Conservation (phyloP, 2,329 filamentous ascomycete genomes). For the Calonectria pseudoturangicola region DNA sequence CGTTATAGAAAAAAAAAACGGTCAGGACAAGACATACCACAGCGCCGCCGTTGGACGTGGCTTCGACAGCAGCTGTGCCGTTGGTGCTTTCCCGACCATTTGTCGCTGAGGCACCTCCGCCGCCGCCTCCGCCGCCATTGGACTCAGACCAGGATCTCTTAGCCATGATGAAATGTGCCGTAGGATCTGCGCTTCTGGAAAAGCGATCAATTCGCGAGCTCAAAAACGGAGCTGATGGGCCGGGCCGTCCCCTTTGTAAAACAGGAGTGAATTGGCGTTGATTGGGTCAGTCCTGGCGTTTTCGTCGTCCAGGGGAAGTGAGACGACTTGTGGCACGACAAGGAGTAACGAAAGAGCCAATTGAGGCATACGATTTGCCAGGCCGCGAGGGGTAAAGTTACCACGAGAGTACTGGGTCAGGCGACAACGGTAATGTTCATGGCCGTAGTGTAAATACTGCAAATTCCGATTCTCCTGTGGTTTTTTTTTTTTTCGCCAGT, state of each 20-base stretch:
- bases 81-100: conserved; percentile 44
- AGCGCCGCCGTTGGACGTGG: conserved; percentile 21
- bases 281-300: conserved; percentile 24
- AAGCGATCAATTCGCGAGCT: conserved; percentile 20
- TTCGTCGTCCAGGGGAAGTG: conserved; percentile 32
- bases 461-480: not conserved
- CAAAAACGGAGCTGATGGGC: not conserved
- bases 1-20: not conserved
- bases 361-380: conserved; percentile 21
- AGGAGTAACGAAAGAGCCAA: conserved; percentile 11
- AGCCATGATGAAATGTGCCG: conserved; percentile 43
- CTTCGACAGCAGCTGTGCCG: conserved; percentile 23
- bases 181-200: conserved; percentile 12
- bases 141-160: conserved; percentile 54
- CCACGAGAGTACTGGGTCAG: conserved; percentile 10
- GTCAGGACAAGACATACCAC: conserved; percentile 23
- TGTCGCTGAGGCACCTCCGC: conserved; percentile 37
- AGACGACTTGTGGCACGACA: conserved; percentile 38
- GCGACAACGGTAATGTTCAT: conserved; percentile 21
- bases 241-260: conserved; percentile 5
- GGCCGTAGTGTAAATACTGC: conserved; percentile 2
- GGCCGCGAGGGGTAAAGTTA: not conserved
- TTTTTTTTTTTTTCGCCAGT: conserved; percentile 21
- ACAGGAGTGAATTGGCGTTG: conserved; percentile 1
- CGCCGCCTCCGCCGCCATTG: conserved; percentile 36